These are phyloP conservation scores for Claviceps digitariae DNA, from an alignment of 2,329 filamentous ascomycete genomes.

Conservation along the genomic window DNA sequence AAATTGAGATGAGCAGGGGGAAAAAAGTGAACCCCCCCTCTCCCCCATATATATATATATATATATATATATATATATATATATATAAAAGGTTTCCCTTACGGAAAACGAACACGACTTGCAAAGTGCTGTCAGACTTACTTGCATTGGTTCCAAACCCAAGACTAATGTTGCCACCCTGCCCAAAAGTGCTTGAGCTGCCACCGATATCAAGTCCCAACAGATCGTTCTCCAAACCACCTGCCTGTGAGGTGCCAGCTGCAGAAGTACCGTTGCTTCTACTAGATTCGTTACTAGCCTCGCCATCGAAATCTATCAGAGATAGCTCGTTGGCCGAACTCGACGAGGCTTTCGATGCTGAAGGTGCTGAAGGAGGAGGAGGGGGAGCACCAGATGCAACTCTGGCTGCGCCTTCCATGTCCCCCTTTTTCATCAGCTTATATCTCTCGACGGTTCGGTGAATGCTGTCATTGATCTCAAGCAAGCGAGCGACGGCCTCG, in stretches of 20 bases:
- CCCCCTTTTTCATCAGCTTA: slow-evolving; percentile 90
- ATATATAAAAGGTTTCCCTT: no score
- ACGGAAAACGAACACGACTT: background rate
- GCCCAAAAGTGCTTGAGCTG: slow-evolving; percentile 44
- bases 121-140: slow-evolving; percentile 23
- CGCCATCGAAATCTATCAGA: slow-evolving; percentile 77
- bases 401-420: slow-evolving; percentile 68
- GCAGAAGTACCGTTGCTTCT: slow-evolving; percentile 27
- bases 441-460: slow-evolving; percentile 92
- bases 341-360: slow-evolving; percentile 37
- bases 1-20: background rate
- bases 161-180: slow-evolving; percentile 70
- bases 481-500: slow-evolving; percentile 85
- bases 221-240: slow-evolving; percentile 76
- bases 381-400: slow-evolving; percentile 72
- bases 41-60: no score
- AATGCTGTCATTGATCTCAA: slow-evolving; percentile 99
- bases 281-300: slow-evolving; percentile 39
- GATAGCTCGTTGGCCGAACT: slow-evolving; percentile 61
- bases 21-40: no score
- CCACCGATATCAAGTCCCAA: slow-evolving; percentile 75
- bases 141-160: slow-evolving; percentile 60
- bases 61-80: no score
- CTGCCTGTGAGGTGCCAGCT: slow-evolving; percentile 33
- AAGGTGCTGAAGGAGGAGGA: slow-evolving; percentile 33